Percentiles rank a stretch among this genome's conserved stretches.
Evolutionary conservation across 2,329 filamentous ascomycete genomes (phyloP).

Genomic region (Neonectria neomacrospora): DNA sequence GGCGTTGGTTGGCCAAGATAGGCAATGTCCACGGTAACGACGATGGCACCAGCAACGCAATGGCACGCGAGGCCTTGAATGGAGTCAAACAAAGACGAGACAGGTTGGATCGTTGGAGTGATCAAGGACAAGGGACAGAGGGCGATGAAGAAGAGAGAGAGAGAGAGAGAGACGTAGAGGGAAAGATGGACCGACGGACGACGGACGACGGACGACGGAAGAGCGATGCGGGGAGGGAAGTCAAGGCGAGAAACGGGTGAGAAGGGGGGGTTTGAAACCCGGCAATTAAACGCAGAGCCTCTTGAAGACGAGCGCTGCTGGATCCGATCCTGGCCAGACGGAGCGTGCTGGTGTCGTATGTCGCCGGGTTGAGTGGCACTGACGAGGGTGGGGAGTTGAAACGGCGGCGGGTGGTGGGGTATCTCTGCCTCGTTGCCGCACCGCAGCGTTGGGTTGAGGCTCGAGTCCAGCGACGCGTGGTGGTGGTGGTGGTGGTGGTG

Average conservation of each 20-base stretch:
- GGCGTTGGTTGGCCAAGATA: slow-evolving; percentile 1
- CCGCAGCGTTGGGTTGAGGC: not conserved
- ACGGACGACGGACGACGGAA: slow-evolving; percentile 4
- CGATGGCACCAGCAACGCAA: not conserved
- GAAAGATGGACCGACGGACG: slow-evolving; percentile 4
- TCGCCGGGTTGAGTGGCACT: not conserved
- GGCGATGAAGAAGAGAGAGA: slow-evolving; percentile 2
- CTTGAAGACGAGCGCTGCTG: not conserved
- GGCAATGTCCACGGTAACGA: slow-evolving; percentile 2
- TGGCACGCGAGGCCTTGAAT: not conserved
- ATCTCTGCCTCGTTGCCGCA: slow-evolving; percentile 20
- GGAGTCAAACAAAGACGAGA: not conserved
- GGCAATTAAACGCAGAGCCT: not conserved
- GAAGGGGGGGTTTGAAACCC: slow-evolving; percentile 18
- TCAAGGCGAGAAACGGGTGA: slow-evolving; percentile 11
- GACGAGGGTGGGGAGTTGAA: slow-evolving; percentile 26
- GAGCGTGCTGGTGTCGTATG: not conserved
- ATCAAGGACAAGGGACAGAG: not conserved
- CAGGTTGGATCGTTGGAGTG: not conserved
- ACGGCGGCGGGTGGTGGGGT: slow-evolving; percentile 15
- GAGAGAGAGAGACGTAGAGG: slow-evolving; percentile 3
- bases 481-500: slow-evolving; percentile 5
- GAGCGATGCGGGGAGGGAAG: slow-evolving; percentile 13
- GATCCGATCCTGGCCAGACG: not conserved
- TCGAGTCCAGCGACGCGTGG: not conserved